Evolutionary conservation across 805 yeast species (phyloP).

Genomic region (Metschnikowia bowlesiae): DNA sequence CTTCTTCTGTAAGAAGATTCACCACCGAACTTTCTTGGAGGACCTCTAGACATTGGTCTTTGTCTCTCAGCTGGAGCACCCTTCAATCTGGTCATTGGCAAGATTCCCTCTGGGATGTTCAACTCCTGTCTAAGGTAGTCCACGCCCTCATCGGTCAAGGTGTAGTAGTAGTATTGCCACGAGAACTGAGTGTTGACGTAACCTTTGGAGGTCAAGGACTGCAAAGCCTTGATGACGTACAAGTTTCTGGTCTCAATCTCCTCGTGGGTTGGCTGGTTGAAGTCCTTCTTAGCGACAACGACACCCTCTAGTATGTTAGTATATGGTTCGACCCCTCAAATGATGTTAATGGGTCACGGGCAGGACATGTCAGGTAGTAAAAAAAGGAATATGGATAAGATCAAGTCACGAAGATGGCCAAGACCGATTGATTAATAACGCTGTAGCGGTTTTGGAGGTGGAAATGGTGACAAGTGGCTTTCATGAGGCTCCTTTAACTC

Average conservation of each 20-base stretch:
- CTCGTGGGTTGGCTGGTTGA: constrained; percentile 95
- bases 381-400: no score
- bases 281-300: constrained; percentile 99
- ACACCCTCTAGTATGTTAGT: constrained; percentile 78
- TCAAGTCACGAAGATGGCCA: no score
- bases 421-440: no score
- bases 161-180: constrained; percentile 99
- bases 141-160: constrained; percentile 99
- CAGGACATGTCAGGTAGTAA: no score
- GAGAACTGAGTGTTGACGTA: constrained; percentile 99
- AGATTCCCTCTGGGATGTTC: constrained; percentile 97
- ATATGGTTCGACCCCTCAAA: not conserved
- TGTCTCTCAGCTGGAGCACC: constrained; percentile 83
- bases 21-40: constrained; percentile 42
- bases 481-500: no score
- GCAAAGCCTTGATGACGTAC: constrained; percentile 97
- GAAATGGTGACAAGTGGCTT: no score
- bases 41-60: constrained; percentile 39
- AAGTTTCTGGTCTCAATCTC: constrained; percentile 98
- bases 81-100: constrained; percentile 97
- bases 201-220: constrained; percentile 98
- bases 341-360: not conserved
- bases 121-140: constrained; percentile 97
- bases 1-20: constrained; percentile 55
- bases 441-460: no score